Percentiles rank a stretch among this genome's conserved stretches.
These are phyloP conservation scores for Aurantiochytrium sp. DNA, from an alignment of 108 stramenopile species.

Conservation along the genomic window DNA sequence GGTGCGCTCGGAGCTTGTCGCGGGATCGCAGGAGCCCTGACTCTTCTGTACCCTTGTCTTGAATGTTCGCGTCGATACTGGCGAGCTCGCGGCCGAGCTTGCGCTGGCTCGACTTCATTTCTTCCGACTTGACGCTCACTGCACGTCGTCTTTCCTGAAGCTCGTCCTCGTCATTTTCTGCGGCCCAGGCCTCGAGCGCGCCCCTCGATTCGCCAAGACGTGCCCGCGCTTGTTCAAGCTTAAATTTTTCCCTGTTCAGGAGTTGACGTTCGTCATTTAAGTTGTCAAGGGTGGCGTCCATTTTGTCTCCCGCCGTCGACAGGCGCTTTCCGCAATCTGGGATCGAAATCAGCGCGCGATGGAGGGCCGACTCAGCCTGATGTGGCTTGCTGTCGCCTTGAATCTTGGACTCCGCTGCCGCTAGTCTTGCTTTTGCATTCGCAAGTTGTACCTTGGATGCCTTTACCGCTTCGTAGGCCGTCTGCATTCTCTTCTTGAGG, in stretches of 20 bases:
- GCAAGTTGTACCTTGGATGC: slow-evolving; percentile 35
- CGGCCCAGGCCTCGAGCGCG: slow-evolving; percentile 8
- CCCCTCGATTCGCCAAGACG: slow-evolving; percentile 36
- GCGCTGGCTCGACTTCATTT: background rate
- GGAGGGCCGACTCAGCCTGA: background rate
- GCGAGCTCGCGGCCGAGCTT: background rate
- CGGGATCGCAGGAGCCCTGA: background rate
- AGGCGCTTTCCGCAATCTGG: background rate
- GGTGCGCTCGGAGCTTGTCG: background rate
- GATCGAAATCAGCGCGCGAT: background rate
- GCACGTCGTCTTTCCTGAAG: background rate
- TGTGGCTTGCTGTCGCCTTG: background rate
- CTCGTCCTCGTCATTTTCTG: background rate
- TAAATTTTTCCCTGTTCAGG: background rate
- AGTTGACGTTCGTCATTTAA: slow-evolving; percentile 33
- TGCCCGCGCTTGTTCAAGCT: background rate
- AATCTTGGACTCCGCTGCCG: background rate
- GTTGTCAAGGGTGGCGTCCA: slow-evolving; percentile 37
- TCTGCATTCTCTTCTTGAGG: slow-evolving; percentile 24
- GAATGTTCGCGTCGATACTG: background rate
- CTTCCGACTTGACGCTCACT: background rate
- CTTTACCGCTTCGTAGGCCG: slow-evolving; percentile 19
- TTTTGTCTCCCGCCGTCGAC: slow-evolving; percentile 39
- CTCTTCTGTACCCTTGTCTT: background rate
- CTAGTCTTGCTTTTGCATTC: background rate